These are phyloP conservation scores for Tephrocybe sp. DNA, from an alignment of 768 basidiomycete species.

Conservation along the genomic window DNA sequence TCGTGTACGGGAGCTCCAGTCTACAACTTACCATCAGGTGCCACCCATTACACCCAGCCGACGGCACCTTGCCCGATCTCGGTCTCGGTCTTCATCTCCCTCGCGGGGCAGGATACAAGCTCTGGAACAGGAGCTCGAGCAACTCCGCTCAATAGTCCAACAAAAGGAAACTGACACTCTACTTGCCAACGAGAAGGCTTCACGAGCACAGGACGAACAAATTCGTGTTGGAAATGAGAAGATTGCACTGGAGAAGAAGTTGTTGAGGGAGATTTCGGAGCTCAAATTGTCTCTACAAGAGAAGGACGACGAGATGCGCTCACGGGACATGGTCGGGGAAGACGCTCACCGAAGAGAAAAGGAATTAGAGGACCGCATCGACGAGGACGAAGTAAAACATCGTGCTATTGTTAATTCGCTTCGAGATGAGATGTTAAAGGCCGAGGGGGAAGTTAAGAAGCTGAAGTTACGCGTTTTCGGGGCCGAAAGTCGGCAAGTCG, in stretches of 20 bases:
- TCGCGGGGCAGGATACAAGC: slow-evolving; percentile 38
- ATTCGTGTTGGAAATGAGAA: slow-evolving; percentile 60
- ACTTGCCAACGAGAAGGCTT: slow-evolving; percentile 44
- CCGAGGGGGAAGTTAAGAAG: slow-evolving; percentile 37
- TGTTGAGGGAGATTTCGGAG: slow-evolving; percentile 42
- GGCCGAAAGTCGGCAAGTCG: slow-evolving; percentile 41
- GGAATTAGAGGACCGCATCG: slow-evolving; percentile 62
- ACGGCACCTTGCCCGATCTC: slow-evolving; percentile 40
- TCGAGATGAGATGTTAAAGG: slow-evolving; percentile 39
- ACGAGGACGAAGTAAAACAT: slow-evolving; percentile 73
- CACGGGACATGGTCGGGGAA: slow-evolving; percentile 39
- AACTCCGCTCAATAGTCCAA: slow-evolving; percentile 40
- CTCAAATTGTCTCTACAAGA: slow-evolving; percentile 47
- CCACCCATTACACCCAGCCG: slow-evolving; percentile 31
- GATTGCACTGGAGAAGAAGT: slow-evolving; percentile 49
- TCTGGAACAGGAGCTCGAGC: slow-evolving; percentile 58
- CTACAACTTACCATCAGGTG: slow-evolving; percentile 34
- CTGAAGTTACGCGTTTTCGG: slow-evolving; percentile 37
- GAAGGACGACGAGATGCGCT: slow-evolving; percentile 60
- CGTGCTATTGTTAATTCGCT: slow-evolving; percentile 52
- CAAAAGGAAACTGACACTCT: slow-evolving; percentile 47
- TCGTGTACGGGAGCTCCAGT: slow-evolving; percentile 63
- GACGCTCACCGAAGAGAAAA: slow-evolving; percentile 51
- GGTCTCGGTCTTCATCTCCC: slow-evolving; percentile 61
- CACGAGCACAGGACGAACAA: slow-evolving; percentile 47